Evolutionary conservation across 495 filamentous ascomycete genomes (phyloP), one percentile per base, ranked within the genome.

Genomic region (Aspergillus heteromorphus): DNA sequence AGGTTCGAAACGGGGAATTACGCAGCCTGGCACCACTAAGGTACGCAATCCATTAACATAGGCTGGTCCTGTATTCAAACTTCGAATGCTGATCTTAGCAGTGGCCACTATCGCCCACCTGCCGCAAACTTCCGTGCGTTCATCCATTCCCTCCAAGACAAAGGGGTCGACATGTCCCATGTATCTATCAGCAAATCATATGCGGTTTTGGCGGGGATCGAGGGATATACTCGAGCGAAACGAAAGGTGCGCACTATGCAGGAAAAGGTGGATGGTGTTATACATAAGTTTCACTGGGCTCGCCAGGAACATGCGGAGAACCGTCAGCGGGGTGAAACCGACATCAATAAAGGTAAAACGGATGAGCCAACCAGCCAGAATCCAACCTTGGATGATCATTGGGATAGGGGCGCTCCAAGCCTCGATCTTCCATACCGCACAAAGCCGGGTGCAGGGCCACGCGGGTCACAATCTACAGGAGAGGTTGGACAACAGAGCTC

Each of bases 71-170:
- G n/a, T 42, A 45, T 40, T 14, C 36, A 5, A 65, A 40, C 69
- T 82, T 27, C 23, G 19, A 79, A 69, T 9, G 75, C 80, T 38
- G 31, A 57, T 17, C 2, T 36, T 6, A 2, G 0, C 0, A 87
- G 82, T 52, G 92, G 92, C 1, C 92, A 97, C 68, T 97, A 97
- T 70, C 82, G 89, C 11, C 92, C 92, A 1, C 88, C 92, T 0
- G 65, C 81, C 8, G 69, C 80, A 51, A 95, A 91, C 61, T 95
- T 97, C 61, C 79, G 85, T 11, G 82, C 85, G 16, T 96, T 96
- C 53, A 76, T 96, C 1, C 79, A 83, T 42, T 78, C 79, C 2
- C 75, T 97, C 1, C 82, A 83, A 50, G 81, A 87, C 4, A 79
- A 78, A 30, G 88, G 87, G 1, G 91, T 87, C 0, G 91, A 97